phyloP scores from a whole-genome alignment of 768 basidiomycete genomes.

The Hypsizygus marmoreus region DNA sequence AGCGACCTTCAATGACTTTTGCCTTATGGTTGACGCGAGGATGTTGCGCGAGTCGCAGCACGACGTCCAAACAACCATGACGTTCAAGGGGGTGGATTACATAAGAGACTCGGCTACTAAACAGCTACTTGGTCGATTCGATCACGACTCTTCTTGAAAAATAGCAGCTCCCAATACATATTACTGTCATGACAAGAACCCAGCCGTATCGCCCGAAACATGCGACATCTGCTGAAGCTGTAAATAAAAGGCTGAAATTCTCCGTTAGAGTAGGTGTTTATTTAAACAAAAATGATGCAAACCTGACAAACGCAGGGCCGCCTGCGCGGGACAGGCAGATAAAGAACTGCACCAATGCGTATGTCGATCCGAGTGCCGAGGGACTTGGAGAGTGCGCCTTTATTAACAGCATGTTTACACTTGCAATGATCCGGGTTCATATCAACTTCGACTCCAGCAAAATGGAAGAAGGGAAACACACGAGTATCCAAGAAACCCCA shows the following conservation, averaged over 20 bases:
- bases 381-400: constrained; percentile 50
- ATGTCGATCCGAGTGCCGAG: constrained; percentile 53
- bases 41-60: background rate
- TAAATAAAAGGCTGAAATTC: constrained; percentile 21
- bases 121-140: background rate
- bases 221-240: constrained; percentile 16
- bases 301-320: constrained; percentile 60
- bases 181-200: constrained; percentile 25
- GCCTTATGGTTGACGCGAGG: constrained; percentile 8
- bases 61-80: background rate
- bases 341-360: constrained; percentile 58
- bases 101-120: background rate
- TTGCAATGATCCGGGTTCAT: constrained; percentile 10
- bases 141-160: constrained; percentile 23
- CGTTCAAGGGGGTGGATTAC: background rate
- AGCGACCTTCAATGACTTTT: too few relatives aligned
- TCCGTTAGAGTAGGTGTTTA: background rate
- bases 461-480: constrained; percentile 24
- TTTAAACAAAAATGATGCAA: constrained; percentile 1
- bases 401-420: constrained; percentile 55
- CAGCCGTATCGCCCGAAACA: constrained; percentile 24
- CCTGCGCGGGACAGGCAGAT: constrained; percentile 59
- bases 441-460: background rate
- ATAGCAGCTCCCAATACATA: constrained; percentile 19
- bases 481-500: constrained; percentile 52